Conservation (phyloP, 345 rosid species). For the Psidium guajava region DNA sequence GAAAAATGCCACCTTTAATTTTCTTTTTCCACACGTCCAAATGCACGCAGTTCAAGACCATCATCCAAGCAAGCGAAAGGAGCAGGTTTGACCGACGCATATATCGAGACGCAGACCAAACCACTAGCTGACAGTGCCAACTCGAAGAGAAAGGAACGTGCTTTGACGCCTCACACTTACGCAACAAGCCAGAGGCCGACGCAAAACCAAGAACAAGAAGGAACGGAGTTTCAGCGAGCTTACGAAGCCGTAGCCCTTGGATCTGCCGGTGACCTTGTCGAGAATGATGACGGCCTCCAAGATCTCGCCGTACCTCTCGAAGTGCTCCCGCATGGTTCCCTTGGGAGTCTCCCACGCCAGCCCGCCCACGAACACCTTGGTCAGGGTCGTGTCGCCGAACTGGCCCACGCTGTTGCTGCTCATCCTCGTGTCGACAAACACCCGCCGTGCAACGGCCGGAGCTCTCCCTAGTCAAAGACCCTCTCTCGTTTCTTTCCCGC, state of each 20-base stretch:
- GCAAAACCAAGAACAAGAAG: too few species aligned
- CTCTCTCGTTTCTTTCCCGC: not conserved
- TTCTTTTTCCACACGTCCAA: not conserved
- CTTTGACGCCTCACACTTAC: not conserved
- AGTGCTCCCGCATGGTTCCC: constrained; percentile 77
- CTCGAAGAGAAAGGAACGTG: not conserved
- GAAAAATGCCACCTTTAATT: not conserved
- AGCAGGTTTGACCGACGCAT: not conserved
- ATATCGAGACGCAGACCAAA: not conserved
- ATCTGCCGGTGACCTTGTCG: constrained; percentile 83
- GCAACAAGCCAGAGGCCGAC: not conserved
- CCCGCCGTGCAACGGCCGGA: not conserved
- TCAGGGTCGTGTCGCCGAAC: constrained; percentile 85
- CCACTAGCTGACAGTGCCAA: not conserved
- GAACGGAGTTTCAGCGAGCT: not conserved
- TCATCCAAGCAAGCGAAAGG: not conserved
- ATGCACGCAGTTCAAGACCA: not conserved
- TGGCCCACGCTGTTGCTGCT: constrained; percentile 45
- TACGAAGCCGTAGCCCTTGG: constrained; percentile 99
- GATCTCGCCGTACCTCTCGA: constrained; percentile 85
- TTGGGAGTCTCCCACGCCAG: constrained; percentile 94
- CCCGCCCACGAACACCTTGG: constrained; percentile 96
- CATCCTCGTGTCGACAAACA: constrained; percentile 7
- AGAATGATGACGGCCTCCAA: constrained; percentile 91
- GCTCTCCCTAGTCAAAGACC: not conserved